These are phyloP conservation scores for Chionographis japonica DNA, from an alignment of 106 monocot species.

Conservation along the genomic window DNA sequence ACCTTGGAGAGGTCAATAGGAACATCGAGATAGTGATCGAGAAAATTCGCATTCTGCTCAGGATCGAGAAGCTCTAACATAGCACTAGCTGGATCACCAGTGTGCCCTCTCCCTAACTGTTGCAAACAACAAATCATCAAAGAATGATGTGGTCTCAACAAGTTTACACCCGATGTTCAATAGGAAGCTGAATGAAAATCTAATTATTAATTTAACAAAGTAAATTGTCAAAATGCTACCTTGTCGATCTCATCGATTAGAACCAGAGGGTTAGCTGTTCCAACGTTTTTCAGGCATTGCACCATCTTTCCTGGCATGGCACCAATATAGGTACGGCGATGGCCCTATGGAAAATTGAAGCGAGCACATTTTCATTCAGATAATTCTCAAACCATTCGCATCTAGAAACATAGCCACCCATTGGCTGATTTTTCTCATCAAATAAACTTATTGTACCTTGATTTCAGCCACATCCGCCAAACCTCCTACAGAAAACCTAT, in stretches of 20 bases:
- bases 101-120: constrained; percentile 97
- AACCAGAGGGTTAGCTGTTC: constrained; percentile 94
- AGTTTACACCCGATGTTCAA: neutral
- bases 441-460: constrained; percentile 32
- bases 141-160: neutral
- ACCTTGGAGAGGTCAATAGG: constrained; percentile 99
- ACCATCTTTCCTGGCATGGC: constrained; percentile 99
- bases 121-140: neutral
- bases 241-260: constrained; percentile 99
- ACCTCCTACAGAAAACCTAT: constrained; percentile 93
- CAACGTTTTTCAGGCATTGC: constrained; percentile 93
- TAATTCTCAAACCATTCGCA: neutral
- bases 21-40: constrained; percentile 99
- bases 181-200: neutral
- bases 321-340: constrained; percentile 98
- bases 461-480: constrained; percentile 98
- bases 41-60: constrained; percentile 98
- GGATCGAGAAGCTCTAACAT: constrained; percentile 96
- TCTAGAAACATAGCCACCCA: no score
- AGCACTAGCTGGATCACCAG: constrained; percentile 99
- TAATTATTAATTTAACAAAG: no score
- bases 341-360: constrained; percentile 47
- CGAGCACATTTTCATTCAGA: neutral
- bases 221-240: constrained; percentile 28
- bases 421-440: no score